These are phyloP conservation scores for Chalaropsis thielavioides DNA, from an alignment of 2,329 filamentous ascomycete species.

Conservation along the genomic window DNA sequence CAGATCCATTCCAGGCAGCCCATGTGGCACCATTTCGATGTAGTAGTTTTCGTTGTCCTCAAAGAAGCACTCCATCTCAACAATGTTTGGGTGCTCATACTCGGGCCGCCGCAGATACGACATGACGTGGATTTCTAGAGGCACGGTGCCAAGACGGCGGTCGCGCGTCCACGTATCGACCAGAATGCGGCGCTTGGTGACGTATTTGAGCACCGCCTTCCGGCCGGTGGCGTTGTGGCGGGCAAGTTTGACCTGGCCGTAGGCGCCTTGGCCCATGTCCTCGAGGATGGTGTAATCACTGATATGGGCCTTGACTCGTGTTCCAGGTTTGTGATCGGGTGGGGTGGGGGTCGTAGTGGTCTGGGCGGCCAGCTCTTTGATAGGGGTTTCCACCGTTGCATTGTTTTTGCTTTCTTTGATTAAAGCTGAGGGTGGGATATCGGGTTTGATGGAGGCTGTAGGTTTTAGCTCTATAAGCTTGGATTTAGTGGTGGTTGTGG, in stretches of 20 bases:
- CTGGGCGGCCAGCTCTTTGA: background rate
- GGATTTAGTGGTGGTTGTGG: background rate
- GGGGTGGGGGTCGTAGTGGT: constrained; percentile 20
- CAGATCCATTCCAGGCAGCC: constrained; percentile 90
- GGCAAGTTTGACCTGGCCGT: constrained; percentile 92
- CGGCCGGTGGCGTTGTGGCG: constrained; percentile 66
- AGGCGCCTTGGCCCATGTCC: constrained; percentile 96
- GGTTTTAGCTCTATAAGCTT: background rate
- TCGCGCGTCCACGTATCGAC: constrained; percentile 98
- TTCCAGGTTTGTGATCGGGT: constrained; percentile 45
- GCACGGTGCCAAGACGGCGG: constrained; percentile 80
- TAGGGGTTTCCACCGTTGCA: background rate
- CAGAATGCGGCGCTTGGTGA: constrained; percentile 89
- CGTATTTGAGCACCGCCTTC: constrained; percentile 93
- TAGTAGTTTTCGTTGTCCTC: constrained; percentile 88
- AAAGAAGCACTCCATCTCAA: constrained; percentile 60
- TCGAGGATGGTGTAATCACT: constrained; percentile 84
- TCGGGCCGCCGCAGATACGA: constrained; percentile 75
- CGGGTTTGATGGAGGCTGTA: background rate
- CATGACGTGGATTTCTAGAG: constrained; percentile 89
- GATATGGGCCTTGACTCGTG: constrained; percentile 40
- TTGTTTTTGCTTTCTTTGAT: background rate
- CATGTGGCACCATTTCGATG: constrained; percentile 94
- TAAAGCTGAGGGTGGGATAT: background rate
- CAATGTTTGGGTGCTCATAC: constrained; percentile 52